A percentile compares a stretch with the other conserved stretches of the same genome.
phyloP scores from a whole-genome alignment of 306 rosid genomes.

The Fragaria vesca region DNA sequence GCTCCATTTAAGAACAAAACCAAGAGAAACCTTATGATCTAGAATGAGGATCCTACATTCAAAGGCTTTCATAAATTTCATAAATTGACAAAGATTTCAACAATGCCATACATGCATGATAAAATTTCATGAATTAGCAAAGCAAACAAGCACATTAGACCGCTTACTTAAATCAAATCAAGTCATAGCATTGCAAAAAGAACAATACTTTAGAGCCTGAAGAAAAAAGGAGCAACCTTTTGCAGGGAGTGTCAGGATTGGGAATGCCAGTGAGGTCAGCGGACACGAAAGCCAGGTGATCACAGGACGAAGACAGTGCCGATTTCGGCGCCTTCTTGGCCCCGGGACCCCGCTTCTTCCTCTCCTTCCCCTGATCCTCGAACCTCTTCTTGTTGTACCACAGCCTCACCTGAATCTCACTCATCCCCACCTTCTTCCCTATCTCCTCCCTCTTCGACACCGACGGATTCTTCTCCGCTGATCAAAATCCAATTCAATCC shows the following conservation, averaged over 20 bases:
- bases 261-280: slow-evolving; percentile 66
- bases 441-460: not conserved
- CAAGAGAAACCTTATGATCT: not conserved
- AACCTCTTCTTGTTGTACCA: slow-evolving; percentile 3
- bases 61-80: not conserved
- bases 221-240: slow-evolving; percentile 29
- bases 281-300: slow-evolving; percentile 52
- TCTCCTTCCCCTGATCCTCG: not conserved
- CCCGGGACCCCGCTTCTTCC: not conserved
- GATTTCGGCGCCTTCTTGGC: not conserved
- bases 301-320: slow-evolving; percentile 32
- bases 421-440: slow-evolving; percentile 5
- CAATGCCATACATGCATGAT: not conserved
- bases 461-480: slow-evolving; percentile 8
- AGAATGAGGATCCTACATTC: not conserved
- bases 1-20: not conserved
- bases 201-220: not conserved
- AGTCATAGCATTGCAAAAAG: not conserved
- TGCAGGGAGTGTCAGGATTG: slow-evolving; percentile 50
- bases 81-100: not conserved
- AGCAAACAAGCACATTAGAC: not conserved
- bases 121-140: not conserved
- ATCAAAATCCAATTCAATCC: not conserved
- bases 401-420: slow-evolving; percentile 7
- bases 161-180: not conserved